A percentile compares a stretch with the other conserved stretches of the same genome.
phyloP scores from a whole-genome alignment of 768 basidiomycete genomes.

The Trametes sanguinea region DNA sequence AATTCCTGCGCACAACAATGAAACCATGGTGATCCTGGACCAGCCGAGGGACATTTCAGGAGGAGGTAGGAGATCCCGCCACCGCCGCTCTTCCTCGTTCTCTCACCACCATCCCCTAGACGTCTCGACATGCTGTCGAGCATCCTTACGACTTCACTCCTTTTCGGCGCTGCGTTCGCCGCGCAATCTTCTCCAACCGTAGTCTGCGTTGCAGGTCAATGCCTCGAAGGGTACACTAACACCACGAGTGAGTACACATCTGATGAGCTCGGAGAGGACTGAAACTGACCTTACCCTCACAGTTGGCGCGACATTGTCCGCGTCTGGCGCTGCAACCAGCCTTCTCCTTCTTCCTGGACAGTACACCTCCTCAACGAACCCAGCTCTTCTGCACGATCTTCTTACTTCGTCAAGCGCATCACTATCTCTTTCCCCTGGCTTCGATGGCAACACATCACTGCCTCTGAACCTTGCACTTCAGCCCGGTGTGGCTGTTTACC shows the following conservation, averaged over 20 bases:
- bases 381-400: conserved; percentile 67
- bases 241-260: conserved; percentile 56
- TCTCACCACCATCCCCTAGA: conserved; percentile 21
- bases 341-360: conserved; percentile 75
- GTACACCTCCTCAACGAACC: conserved; percentile 71
- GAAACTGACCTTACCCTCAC: conserved; percentile 13
- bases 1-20: conserved; percentile 26
- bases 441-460: conserved; percentile 58
- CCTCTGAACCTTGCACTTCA: conserved; percentile 69
- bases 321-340: conserved; percentile 50
- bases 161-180: conserved; percentile 36
- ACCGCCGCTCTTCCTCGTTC: conserved; percentile 13
- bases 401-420: conserved; percentile 66
- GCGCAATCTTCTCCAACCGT: conserved; percentile 62
- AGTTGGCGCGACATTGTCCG: conserved; percentile 74
- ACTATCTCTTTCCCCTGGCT: conserved; percentile 61
- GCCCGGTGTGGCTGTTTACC: conserved; percentile 69
- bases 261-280: not conserved
- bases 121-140: conserved; percentile 42
- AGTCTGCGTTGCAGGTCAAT: conserved; percentile 88
- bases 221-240: conserved; percentile 77
- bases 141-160: conserved; percentile 39
- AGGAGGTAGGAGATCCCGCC: not conserved
- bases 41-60: conserved; percentile 23
- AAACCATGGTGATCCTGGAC: conserved; percentile 30